Base-by-base conservation (phyloP, 169 alveolate species). In the Plasmodium relictum region DNA sequence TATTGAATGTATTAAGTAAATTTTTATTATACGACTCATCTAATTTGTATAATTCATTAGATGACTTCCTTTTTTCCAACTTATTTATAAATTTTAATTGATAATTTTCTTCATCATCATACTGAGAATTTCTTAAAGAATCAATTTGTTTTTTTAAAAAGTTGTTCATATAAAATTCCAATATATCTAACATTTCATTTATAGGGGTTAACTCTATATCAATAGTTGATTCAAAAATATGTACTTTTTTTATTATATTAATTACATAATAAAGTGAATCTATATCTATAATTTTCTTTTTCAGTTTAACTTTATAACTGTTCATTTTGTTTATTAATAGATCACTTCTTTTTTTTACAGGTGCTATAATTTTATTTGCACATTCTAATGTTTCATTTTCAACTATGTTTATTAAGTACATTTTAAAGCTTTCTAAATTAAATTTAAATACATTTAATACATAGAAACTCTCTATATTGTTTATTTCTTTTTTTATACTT, bases 351-450 rank as follows among this genome's bases (percentile, higher is more conserved):
- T 58, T 71, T 68, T 52, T 86, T 7, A 86, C 69, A 42, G 92
- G 92, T 45, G 70, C 56, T 16, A 86, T 86, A 39, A 86, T 52
- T 44, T 59, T 86, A 26, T 86, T 86, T 10, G 87, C 92, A 71
- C 92, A 70, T 62, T 86, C 70, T 61, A 86, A 59, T 12, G 92
- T 74, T 58, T 86, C 87, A 61, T 86, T 71, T 71, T 86, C 92
- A 18, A 86, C 70, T 12, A 71, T 58, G 45, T 72, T 69, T 26
- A 86, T 61, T 66, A 86, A 45, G 39, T 71, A 86, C 87, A 86
- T 86, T 26, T 86, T 86, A 52, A 86, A 86, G 22, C 70, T 86
- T 62, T 86, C 92, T 44, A 86, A 54, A 73, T 86, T 86, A 24
- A 86, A 65, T 63, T 71, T 86, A 73, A 86, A 86, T 24, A 86